Base-by-base conservation (phyloP, 2,329 filamentous ascomycete genomes). In the Xylaria sp. region DNA sequence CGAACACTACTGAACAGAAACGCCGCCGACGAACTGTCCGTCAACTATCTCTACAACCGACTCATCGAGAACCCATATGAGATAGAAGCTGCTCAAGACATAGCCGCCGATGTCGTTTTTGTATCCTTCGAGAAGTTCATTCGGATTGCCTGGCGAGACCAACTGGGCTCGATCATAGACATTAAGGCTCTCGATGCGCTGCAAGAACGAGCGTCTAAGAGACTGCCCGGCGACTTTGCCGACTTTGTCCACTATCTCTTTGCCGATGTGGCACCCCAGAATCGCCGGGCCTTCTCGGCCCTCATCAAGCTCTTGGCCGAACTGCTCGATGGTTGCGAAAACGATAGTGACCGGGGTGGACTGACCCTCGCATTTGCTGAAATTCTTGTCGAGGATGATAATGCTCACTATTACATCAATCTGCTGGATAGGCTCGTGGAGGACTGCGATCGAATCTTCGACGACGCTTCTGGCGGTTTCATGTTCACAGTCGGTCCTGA, bases 111-210 rank as follows among this genome's bases (percentile, higher is more conserved):
- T 69, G 86, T 93, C 18, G 82, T 97, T 4, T 96, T 97, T 70
- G 89, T 90, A 30, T 89, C 92, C 0, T 97, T 97, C 71, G 92
- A 97, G 72, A 97, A 95, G 63, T 97, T 97, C 67, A 78, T 97
- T 61, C 86, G 86, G 60, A 87, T 92, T 63, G 92, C 90, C 10
- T 97, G 93, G 93, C 86, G 83, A 60, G 89, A 93, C 65, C 88
- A 91, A 67, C 92, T 97, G 80, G 93, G 93, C 0, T 85, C 90
- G 2, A 84, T 97, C 58, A 85, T 97, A 72, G 85, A 90, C 1
- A 80, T 84, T 55, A 80, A 88, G 52, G 82, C 85, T 4, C 79
- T 97, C 44, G 83, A 88, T 59, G 84, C 85, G 1, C 79, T 97
- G n/a, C 92, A 95, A 66, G 80, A 83, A 60, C 80, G 83, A 59